phyloP scores from a whole-genome alignment of 1,139 yeast species.

The Candida tetrigidarum region DNA sequence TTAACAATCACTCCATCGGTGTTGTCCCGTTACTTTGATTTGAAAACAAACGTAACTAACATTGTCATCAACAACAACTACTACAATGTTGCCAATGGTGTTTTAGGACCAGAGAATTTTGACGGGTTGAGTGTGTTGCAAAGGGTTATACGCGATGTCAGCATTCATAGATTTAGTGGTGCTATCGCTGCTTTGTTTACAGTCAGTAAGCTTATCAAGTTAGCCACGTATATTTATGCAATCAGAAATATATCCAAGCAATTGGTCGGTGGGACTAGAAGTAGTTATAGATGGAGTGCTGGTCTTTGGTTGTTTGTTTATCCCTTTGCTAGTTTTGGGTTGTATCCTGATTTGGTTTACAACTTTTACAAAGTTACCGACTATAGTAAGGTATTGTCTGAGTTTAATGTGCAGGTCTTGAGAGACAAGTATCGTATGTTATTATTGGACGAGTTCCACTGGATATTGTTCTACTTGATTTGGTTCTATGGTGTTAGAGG shows the following conservation, averaged over 20 bases:
- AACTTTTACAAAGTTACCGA: constrained; percentile 8
- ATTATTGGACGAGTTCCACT: constrained; percentile 15
- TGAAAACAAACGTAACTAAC: constrained; percentile 10
- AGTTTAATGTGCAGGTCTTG: constrained; percentile 3
- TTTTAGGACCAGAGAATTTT: constrained; percentile 13
- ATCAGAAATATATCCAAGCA: constrained; percentile 10
- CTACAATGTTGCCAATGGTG: constrained; percentile 12
- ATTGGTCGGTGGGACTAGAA: constrained; percentile 3
- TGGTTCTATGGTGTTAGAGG: constrained; percentile 13
- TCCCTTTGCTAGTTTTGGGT: constrained; percentile 13
- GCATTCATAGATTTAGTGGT: constrained; percentile 4
- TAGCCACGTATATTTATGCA: constrained; percentile 4
- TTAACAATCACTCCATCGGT: constrained; percentile 12
- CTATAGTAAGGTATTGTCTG: constrained; percentile 9
- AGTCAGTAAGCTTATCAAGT: constrained; percentile 13
- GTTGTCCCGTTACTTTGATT: constrained; percentile 12
- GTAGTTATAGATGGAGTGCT: constrained; percentile 7
- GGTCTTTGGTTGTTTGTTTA: constrained; percentile 14
- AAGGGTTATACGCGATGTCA: constrained; percentile 6
- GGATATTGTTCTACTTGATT: constrained; percentile 15
- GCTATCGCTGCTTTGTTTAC: constrained; percentile 11
- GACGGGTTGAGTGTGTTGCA: constrained; percentile 12
- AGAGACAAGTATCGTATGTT: constrained; percentile 9
- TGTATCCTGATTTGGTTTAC: constrained; percentile 11
- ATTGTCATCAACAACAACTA: constrained; percentile 10